Evolutionary conservation across 306 rosid genomes (phyloP), one percentile per base, ranked within the genome.

Genomic region (Ormosia semicastrata): DNA sequence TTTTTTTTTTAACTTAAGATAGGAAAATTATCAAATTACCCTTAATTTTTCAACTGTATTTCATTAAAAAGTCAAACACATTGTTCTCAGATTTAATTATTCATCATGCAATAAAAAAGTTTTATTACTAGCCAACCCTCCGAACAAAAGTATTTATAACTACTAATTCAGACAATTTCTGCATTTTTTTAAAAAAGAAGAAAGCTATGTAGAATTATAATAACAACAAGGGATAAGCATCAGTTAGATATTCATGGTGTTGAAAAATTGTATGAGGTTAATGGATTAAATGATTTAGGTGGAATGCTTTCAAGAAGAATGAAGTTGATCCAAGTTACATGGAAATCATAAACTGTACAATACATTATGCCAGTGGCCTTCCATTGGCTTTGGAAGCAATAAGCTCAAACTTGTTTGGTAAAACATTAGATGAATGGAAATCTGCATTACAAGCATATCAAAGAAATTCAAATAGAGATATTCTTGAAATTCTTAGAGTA

Each of bases 361-460:
- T 33, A 3, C 6, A 6, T 4, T 73, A 36, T n/a, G 39, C 50
- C 4, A 0, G 24, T 9, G 67, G 78, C 18, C 65, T 73, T 56
- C 67, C 78, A 56, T 56, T 73, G 43, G 60, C 29, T 49, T 70
- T 70, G 59, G 76, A 71, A 71, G 8, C 15, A 14, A 71, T 71
- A 33, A 63, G 64, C 7, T 71, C 76, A 8, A 33, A 50, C 49
- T n/a, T 71, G 33, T 71, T 3, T 34, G 47, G 63, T 52, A 52
- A 1, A 52, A 53, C 7, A 7, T 2, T n/a, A 32, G 4, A 71
- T 14, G 63, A 71, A 33, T 71, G 76, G 63, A 9, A 33, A 7
- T 71, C 63, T 33, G 47, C 63, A 4, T 57, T 72, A 33, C 36
- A 53, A 7, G 13, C 11, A 10, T 52, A 72, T 53, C 9, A 37